Evolutionary conservation across 1,284 basidiomycete genomes (phyloP).

Genomic region (Xerocomus nothofagi): DNA sequence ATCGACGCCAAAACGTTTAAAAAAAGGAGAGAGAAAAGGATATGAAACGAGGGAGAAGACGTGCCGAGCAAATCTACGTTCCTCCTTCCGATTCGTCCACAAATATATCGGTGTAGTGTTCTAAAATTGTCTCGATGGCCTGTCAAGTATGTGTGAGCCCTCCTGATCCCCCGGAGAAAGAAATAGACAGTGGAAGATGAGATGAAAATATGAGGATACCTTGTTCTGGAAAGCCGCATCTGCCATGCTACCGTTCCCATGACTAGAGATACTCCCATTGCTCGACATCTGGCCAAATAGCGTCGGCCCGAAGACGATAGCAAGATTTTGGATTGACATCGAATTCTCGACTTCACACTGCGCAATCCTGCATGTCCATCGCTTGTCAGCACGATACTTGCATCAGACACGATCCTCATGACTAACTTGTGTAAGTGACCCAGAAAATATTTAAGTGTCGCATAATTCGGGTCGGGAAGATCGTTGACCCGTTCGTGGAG

Average conservation of each 20-base stretch:
- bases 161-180: background rate
- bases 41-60: background rate
- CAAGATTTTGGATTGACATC: constrained; percentile 93
- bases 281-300: constrained; percentile 63
- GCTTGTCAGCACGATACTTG: constrained; percentile 5
- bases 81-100: constrained; percentile 60
- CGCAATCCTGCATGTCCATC: constrained; percentile 55
- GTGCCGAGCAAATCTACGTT: constrained; percentile 15
- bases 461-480: constrained; percentile 96
- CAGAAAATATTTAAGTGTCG: constrained; percentile 94
- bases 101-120: constrained; percentile 81
- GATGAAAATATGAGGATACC: constrained; percentile 30
- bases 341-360: constrained; percentile 79
- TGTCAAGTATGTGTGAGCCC: constrained; percentile 33
- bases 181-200: background rate
- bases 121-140: constrained; percentile 79
- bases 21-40: background rate
- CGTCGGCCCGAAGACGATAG: constrained; percentile 97
- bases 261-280: constrained; percentile 48
- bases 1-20: constrained; percentile 11
- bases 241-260: constrained; percentile 46
- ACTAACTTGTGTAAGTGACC: constrained; percentile 85
- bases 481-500: constrained; percentile 98
- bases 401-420: background rate
- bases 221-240: constrained; percentile 56